phyloP scores from a whole-genome alignment of 257 asterid species.

The Pogostemon cablin region DNA sequence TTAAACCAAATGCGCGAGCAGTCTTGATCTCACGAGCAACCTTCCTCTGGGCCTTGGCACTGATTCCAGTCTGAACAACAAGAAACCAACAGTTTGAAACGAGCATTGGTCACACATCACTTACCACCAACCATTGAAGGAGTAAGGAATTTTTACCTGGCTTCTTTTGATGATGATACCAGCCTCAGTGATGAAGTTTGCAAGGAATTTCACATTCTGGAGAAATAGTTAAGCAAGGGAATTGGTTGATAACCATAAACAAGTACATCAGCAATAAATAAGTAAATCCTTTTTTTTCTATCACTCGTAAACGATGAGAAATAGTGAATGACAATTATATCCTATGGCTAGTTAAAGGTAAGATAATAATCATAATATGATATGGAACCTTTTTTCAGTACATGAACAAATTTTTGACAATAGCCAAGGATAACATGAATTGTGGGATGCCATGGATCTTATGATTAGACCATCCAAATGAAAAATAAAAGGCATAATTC shows the following conservation, averaged over 20 bases:
- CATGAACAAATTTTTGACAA: background rate
- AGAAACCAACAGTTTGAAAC: slow-evolving; percentile 22
- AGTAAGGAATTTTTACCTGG: slow-evolving; percentile 51
- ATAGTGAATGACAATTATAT: background rate
- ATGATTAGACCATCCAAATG: too few species aligned
- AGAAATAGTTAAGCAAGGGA: slow-evolving; percentile 16
- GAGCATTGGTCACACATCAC: background rate
- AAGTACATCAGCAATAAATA: background rate
- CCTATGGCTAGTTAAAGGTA: background rate
- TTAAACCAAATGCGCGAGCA: slow-evolving; percentile 89
- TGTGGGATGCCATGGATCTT: too few species aligned
- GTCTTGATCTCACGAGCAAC: slow-evolving; percentile 88
- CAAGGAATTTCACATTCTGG: slow-evolving; percentile 91
- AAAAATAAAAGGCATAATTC: too few species aligned
- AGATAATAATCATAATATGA: background rate
- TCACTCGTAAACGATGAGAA: background rate
- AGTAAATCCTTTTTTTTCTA: background rate
- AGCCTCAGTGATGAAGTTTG: slow-evolving; percentile 83
- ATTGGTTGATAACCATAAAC: background rate
- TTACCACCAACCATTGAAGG: background rate
- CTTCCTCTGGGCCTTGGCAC: slow-evolving; percentile 66
- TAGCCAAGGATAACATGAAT: background rate
- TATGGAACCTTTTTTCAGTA: background rate
- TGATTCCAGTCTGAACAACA: slow-evolving; percentile 50
- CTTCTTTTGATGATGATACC: slow-evolving; percentile 86